Percentiles rank a stretch among this genome's conserved stretches.
These are phyloP conservation scores for Phoenix roebelenii DNA, from an alignment of 176 grass and related monocot species.

Conservation along the genomic window DNA sequence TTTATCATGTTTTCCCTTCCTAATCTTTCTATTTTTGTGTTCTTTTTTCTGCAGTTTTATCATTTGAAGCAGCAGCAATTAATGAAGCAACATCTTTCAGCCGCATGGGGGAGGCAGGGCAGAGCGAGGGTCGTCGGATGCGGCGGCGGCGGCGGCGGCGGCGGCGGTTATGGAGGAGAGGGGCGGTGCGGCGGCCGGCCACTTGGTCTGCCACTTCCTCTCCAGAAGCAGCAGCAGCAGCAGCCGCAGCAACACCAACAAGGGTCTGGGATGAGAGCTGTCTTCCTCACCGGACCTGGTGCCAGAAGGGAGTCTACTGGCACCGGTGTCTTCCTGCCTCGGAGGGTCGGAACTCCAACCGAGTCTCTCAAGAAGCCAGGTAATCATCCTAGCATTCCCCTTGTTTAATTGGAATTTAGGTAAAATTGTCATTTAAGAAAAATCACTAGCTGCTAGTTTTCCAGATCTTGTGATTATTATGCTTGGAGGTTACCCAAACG, in stretches of 20 bases:
- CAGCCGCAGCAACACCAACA: not conserved
- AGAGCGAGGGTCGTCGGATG: not conserved
- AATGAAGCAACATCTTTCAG: constrained; percentile 33
- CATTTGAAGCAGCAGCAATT: constrained; percentile 68
- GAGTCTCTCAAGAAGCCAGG: constrained; percentile 54
- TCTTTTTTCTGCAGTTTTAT: constrained; percentile 32
- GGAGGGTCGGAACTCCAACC: constrained; percentile 21
- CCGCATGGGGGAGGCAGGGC: constrained; percentile 9
- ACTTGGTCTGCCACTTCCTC: constrained; percentile 32
- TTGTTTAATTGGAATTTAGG: no score
- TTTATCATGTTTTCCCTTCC: not conserved
- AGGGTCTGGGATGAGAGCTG: constrained; percentile 36
- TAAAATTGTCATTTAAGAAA: no score
- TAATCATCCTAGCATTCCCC: constrained; percentile 4
- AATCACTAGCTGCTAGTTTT: not conserved
- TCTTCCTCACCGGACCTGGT: constrained; percentile 41
- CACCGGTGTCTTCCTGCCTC: constrained; percentile 71
- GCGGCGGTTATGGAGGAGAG: not conserved
- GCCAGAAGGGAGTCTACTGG: constrained; percentile 64
- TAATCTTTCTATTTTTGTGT: not conserved
- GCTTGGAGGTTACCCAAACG: no score
- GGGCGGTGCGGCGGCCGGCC: not conserved
- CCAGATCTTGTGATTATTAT: not conserved
- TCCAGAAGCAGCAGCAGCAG: constrained; percentile 30
- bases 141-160: not conserved